Percentiles rank a stretch among this genome's conserved stretches.
phyloP scores from a whole-genome alignment of 805 yeast species.

The Barnettozyma vustinii region DNA sequence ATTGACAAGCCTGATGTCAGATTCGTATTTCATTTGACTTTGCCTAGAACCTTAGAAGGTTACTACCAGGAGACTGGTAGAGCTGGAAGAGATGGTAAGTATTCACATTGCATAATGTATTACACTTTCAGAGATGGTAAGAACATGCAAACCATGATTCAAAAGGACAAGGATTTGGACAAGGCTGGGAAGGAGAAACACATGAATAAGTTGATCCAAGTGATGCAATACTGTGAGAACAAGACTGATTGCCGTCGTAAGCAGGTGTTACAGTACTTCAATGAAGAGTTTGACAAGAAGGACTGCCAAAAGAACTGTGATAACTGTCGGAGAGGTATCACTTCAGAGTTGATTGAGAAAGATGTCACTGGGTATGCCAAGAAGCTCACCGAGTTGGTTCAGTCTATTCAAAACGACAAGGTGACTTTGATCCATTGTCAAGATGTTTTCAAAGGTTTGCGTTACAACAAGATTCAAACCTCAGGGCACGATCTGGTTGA shows the following conservation, averaged over 20 bases:
- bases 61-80: slow-evolving; percentile 98
- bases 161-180: slow-evolving; percentile 65
- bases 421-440: slow-evolving; percentile 79
- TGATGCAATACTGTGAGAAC: slow-evolving; percentile 88
- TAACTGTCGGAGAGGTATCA: slow-evolving; percentile 56
- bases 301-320: slow-evolving; percentile 77
- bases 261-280: slow-evolving; percentile 86
- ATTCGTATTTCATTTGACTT: slow-evolving; percentile 79
- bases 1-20: slow-evolving; percentile 95
- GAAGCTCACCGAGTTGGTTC: slow-evolving; percentile 54
- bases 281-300: slow-evolving; percentile 67
- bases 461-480: slow-evolving; percentile 50
- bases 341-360: slow-evolving; percentile 39
- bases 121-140: slow-evolving; percentile 79
- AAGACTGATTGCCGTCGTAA: slow-evolving; percentile 83
- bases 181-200: slow-evolving; percentile 68
- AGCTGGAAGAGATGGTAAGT: slow-evolving; percentile 93
- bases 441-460: slow-evolving; percentile 76
- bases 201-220: slow-evolving; percentile 69
- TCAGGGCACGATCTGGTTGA: slow-evolving; percentile 56
- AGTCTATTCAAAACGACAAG: slow-evolving; percentile 45
- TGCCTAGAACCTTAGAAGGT: slow-evolving; percentile 90
- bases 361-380: slow-evolving; percentile 68
- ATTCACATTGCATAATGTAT: slow-evolving; percentile 77
- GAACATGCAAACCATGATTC: slow-evolving; percentile 68